Evolutionary conservation across 768 basidiomycete genomes (phyloP).

Genomic region (Termitomyces sp.): DNA sequence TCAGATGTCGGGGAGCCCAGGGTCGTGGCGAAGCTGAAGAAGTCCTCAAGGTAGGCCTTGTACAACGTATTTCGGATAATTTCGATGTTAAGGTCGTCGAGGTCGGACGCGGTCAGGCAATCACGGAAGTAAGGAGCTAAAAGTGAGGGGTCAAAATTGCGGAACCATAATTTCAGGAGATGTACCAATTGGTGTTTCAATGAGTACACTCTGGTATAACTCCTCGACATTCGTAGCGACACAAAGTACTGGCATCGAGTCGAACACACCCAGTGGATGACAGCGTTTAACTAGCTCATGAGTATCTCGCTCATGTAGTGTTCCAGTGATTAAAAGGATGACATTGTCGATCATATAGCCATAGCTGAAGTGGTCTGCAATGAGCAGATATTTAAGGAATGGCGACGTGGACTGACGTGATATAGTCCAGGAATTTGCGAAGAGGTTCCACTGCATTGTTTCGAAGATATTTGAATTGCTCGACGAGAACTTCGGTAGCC

Average conservation of each 20-base stretch:
- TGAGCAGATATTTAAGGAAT: not conserved
- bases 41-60: conserved; percentile 98
- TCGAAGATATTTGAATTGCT: conserved; percentile 94
- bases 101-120: conserved; percentile 90
- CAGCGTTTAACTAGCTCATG: conserved; percentile 95
- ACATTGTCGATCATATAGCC: conserved; percentile 99
- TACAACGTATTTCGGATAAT: conserved; percentile 99
- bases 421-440: conserved; percentile 92
- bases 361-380: conserved; percentile 49
- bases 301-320: conserved; percentile 94
- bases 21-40: conserved; percentile 75
- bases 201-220: conserved; percentile 91
- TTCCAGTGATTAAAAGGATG: conserved; percentile 94
- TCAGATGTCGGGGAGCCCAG: conserved; percentile 84
- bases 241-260: conserved; percentile 98
- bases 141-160: not conserved
- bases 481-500: conserved; percentile 91
- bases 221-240: conserved; percentile 99
- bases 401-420: conserved; percentile 64
- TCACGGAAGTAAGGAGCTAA: conserved; percentile 93
- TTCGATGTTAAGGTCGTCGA: conserved; percentile 99
- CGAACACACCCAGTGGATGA: conserved; percentile 95
- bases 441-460: conserved; percentile 89
- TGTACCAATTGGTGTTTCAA: conserved; percentile 95
- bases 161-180: conserved; percentile 7